Evolutionary conservation across 1,284 basidiomycete species (phyloP), one percentile per base, ranked within the genome.

Genomic region (Ustilago hordei): DNA sequence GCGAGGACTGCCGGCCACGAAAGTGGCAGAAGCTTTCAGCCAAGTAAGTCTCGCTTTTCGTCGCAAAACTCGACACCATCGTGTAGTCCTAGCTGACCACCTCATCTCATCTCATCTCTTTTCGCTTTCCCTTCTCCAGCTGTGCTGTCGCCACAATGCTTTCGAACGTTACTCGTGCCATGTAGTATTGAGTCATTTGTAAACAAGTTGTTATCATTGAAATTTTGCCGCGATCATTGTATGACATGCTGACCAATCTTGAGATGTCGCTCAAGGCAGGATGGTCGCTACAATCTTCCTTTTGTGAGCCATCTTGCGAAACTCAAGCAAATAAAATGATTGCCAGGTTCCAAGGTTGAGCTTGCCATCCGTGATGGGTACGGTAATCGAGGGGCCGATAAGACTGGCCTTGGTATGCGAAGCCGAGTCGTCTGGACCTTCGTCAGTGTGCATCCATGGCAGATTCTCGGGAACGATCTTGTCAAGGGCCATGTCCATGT

Each of bases 291-390:
- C 92, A 55, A 95, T 87, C 39, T 88, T 89, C 65, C 93, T 88
- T 15, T 89, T 88, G 84, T 93, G 93, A 8, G 91, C 86, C 56
- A 87, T 79, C 74, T 91, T 89, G 70, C 93, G 89, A 85, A 94
- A 94, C 85, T 95, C 93, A 6, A 91, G 91, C 54, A 95, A 88
- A 82, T 94, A 94, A 41, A 75, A 52, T 89, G 92, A 93, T 89
- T 96, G 95, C 95, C 94, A 97, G 19, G 93, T 95, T 5, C 94
- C 95, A 45, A 95, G 88, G 78, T 93, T 93, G 72, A 96, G 88
- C 54, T 89, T 89, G 3, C 92, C 93, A 68, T 93, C 89, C 1
- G 93, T 93, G 81, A 97, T 94, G 4, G 95, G 95, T 34, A 96
- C 89, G 13, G 92, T 91, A 79, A 96, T 89, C 1, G 92, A 91